Conservation (phyloP, 1,284 basidiomycete genomes). For the Rhodotorula glutinis region DNA sequence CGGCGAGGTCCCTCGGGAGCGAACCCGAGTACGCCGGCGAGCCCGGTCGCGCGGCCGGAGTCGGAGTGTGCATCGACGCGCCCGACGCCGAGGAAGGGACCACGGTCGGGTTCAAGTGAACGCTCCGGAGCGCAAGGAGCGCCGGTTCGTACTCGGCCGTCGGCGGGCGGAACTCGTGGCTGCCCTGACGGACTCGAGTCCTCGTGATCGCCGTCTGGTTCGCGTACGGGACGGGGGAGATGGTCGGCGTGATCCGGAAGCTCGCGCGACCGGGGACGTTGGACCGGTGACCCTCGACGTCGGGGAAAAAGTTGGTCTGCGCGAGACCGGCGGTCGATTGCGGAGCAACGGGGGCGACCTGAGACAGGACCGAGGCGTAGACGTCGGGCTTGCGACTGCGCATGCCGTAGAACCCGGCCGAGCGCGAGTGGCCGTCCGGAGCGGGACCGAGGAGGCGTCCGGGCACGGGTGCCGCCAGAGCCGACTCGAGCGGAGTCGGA, state of each 20-base stretch:
- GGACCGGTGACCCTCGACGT: slow-evolving; percentile 23
- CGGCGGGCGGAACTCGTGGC: slow-evolving; percentile 14
- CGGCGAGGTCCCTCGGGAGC: slow-evolving; percentile 12
- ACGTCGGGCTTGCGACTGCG: not conserved
- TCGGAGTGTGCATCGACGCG: not conserved
- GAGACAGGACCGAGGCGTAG: slow-evolving; percentile 33
- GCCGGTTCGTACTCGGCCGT: slow-evolving; percentile 29
- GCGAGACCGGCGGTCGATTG: not conserved
- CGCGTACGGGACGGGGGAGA: slow-evolving; percentile 17
- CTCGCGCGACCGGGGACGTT: slow-evolving; percentile 33
- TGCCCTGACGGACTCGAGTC: not conserved
- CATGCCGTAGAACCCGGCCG: not conserved
- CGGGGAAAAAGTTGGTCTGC: slow-evolving; percentile 36
- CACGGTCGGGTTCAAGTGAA: slow-evolving; percentile 16
- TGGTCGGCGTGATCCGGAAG: slow-evolving; percentile 26
- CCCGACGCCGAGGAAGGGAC: not conserved
- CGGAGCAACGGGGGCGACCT: slow-evolving; percentile 10
- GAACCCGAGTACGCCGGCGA: slow-evolving; percentile 24
- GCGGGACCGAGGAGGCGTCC: slow-evolving; percentile 33
- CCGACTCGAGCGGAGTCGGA: slow-evolving; percentile 28
- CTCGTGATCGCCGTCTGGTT: slow-evolving; percentile 1
- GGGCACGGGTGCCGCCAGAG: slow-evolving; percentile 23
- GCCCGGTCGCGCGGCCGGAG: slow-evolving; percentile 9
- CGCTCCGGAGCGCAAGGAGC: slow-evolving; percentile 10
- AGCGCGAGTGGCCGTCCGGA: not conserved